Base-by-base conservation (phyloP, 345 rosid species). In the Isatis tinctoria region DNA sequence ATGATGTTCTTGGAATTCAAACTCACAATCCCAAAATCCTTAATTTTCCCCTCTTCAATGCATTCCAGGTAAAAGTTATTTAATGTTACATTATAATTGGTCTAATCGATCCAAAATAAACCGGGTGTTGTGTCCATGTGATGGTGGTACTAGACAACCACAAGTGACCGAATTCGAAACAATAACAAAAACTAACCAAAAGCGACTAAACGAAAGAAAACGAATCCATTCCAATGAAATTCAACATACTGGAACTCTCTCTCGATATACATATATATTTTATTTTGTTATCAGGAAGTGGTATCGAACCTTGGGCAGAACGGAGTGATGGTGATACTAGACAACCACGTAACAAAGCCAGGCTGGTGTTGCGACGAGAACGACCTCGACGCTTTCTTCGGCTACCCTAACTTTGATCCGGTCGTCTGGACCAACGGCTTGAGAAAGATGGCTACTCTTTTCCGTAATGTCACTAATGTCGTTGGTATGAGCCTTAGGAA, bases 301-400 rank as follows among this genome's bases (percentile, higher is more conserved):
- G 98, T 92, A 68, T 64, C 82, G 13, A 82, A 72, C 75, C 92
- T 92, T 3, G 91, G 89, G 17, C 73, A 76, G 13, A 83, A 86
- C 77, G 75, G 81, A 14, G 82, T 93, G 62, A 85, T 91, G 96
- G 96, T 89, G 76, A 88, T 93, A 63, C 60, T 88, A 2, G 97
- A 93, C 82, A 90, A 90, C 77, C 96, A 93, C 82, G 33, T 93
- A 26, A 90, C 87, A 81, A 82, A 72, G 48, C 96, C 98, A 1
- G 93, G 96, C n/a, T 93, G 97, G 98, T 93, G 98, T 37, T 90
- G 97, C 76, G 59, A 90, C 48, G 80, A 65, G 39, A 71, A 33
- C 20, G 97, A 93, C 26, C 96, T 84, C 65, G 88, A 89, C 77
- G 97, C 96, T 13, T 93, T 90, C 84, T 89, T 90, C 49, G 98